A percentile compares a stretch with the other conserved stretches of the same genome.
These are phyloP conservation scores for Acanthochlamys bracteata DNA, from an alignment of 106 monocot species.

Conservation along the genomic window DNA sequence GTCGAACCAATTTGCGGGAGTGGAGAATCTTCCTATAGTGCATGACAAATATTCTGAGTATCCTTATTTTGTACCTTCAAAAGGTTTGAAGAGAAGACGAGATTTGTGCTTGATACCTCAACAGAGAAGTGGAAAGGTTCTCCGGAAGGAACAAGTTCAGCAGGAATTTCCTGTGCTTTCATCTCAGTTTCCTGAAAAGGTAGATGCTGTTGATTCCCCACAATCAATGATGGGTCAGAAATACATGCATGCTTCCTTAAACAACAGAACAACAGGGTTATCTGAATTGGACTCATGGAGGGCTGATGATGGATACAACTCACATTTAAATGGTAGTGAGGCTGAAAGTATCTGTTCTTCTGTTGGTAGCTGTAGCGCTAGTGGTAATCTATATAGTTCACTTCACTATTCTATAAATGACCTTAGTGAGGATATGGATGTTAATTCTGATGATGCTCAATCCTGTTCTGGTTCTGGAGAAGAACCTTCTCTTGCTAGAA, in stretches of 20 bases:
- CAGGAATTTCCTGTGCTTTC: constrained; percentile 2
- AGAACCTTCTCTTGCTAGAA: constrained; percentile 15
- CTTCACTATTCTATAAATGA: constrained; percentile 5
- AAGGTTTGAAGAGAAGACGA: constrained; percentile 21
- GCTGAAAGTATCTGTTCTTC: constrained; percentile 35
- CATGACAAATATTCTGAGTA: neutral
- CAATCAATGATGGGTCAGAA: constrained; percentile 22
- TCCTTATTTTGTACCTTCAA: neutral
- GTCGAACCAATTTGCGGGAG: neutral
- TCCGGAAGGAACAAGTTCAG: constrained; percentile 9
- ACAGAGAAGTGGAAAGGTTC: constrained; percentile 12
- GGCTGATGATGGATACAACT: neutral
- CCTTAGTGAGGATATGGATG: constrained; percentile 16
- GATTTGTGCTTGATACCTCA: neutral
- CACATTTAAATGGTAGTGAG: constrained; percentile 15
- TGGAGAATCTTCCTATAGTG: neutral
- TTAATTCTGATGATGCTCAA: constrained; percentile 20
- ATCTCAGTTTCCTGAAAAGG: constrained; percentile 20
- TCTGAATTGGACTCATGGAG: constrained; percentile 8
- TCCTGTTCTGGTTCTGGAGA: constrained; percentile 20
- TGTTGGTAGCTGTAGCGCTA: constrained; percentile 44
- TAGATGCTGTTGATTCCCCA: constrained; percentile 40
- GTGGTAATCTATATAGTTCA: constrained; percentile 20
- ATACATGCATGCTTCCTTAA: constrained; percentile 23
- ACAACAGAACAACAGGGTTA: constrained; percentile 17